A percentile compares a stretch with the other conserved stretches of the same genome.
These are phyloP conservation scores for Penicillium glabrum DNA, from an alignment of 2,329 filamentous ascomycete genomes.

Conservation along the genomic window DNA sequence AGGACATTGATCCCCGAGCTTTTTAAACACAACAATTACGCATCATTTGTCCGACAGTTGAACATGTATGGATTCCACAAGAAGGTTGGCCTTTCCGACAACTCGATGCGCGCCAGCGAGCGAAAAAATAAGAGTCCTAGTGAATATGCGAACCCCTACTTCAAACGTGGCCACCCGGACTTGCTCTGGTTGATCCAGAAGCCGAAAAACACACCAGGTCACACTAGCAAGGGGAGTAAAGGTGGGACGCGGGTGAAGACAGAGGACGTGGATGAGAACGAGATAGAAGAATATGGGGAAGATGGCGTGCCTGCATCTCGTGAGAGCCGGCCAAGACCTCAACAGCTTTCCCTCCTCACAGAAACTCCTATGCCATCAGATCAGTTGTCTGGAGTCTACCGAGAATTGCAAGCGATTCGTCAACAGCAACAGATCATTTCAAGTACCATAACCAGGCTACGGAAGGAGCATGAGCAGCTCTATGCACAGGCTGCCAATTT, in stretches of 20 bases:
- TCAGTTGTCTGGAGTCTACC: conserved; percentile 74
- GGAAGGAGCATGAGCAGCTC: conserved; percentile 82
- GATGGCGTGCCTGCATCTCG: conserved; percentile 35
- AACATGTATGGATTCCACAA: conserved; percentile 67
- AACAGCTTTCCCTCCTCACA: conserved; percentile 45
- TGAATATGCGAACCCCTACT: conserved; percentile 97
- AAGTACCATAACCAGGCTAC: conserved; percentile 74
- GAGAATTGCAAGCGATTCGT: conserved; percentile 78
- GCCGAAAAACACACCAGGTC: conserved; percentile 69
- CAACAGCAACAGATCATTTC: conserved; percentile 86
- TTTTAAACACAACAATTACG: conserved; percentile 79
- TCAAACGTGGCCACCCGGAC: conserved; percentile 88
- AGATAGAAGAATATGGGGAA: conserved; percentile 60
- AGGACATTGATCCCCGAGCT: conserved; percentile 71
- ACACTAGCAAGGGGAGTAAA: conserved; percentile 54
- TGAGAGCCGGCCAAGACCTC: conserved; percentile 36
- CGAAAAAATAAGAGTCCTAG: conserved; percentile 96
- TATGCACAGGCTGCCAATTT: conserved; percentile 87
- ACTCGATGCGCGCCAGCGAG: conserved; percentile 96
- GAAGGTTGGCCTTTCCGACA: conserved; percentile 86
- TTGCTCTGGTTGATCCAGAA: conserved; percentile 96
- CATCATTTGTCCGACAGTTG: conserved; percentile 72
- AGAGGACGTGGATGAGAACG: conserved; percentile 61
- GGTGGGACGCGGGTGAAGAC: conserved; percentile 45
- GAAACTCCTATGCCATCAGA: conserved; percentile 59